Evolutionary conservation across 495 filamentous ascomycete species (phyloP).

Genomic region (Aspergillus funiculosus): DNA sequence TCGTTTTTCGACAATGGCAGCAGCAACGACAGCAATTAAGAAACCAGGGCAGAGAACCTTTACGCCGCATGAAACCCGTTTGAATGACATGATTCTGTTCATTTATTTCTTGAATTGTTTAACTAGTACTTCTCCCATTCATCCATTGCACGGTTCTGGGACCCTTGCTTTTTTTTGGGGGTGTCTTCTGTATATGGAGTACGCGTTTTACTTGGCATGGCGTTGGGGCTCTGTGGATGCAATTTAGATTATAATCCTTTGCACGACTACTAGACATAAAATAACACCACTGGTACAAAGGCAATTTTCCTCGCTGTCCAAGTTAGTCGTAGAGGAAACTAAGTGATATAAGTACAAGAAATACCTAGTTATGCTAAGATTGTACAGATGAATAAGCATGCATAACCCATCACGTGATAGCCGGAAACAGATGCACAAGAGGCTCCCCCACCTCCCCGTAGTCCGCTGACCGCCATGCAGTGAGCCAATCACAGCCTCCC

Average conservation of each 20-base stretch:
- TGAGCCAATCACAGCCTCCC: slow-evolving; percentile 19
- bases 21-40: no score
- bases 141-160: no score
- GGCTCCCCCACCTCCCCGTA: background rate
- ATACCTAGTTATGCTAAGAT: no score
- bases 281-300: background rate
- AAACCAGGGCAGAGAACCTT: slow-evolving; percentile 1
- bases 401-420: slow-evolving; percentile 6
- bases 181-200: no score
- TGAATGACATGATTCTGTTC: background rate
- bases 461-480: slow-evolving; percentile 5
- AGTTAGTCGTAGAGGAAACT: no score
- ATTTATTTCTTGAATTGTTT: background rate
- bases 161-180: no score
- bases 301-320: no score
- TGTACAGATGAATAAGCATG: background rate
- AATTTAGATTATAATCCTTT: slow-evolving; percentile 21
- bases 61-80: background rate
- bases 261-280: background rate
- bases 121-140: background rate
- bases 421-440: background rate
- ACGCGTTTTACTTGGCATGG: slow-evolving; percentile 12
- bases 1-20: slow-evolving; percentile 11
- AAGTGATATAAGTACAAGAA: no score
- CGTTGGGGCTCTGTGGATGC: slow-evolving; percentile 6